Evolutionary conservation across 495 filamentous ascomycete species (phyloP).

Genomic region (Hypomontagnella monticulosa): DNA sequence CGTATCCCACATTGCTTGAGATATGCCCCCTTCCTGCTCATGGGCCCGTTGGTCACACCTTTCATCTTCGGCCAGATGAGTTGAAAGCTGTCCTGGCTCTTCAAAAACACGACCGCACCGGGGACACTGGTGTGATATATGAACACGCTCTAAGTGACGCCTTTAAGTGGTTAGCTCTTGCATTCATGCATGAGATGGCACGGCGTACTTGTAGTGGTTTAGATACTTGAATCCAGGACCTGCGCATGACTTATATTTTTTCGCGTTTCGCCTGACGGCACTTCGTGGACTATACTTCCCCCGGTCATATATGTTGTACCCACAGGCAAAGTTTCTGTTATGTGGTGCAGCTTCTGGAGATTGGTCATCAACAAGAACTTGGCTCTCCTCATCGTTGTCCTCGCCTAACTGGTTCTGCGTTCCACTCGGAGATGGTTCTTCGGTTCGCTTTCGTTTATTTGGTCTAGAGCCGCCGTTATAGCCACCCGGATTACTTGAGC

Average conservation of each 20-base stretch:
- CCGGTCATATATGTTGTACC: conserved; percentile 14
- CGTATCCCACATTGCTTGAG: conserved; percentile 5
- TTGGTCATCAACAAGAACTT: background rate
- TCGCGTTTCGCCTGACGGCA: background rate
- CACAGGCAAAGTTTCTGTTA: conserved; percentile 20
- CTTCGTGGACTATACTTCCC: conserved; percentile 8
- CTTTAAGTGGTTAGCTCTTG: conserved; percentile 8
- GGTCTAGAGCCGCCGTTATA: background rate
- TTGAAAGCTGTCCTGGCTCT: background rate
- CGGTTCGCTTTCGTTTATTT: background rate
- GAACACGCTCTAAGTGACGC: conserved; percentile 13
- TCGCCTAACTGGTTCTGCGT: background rate
- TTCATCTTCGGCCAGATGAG: conserved; percentile 12
- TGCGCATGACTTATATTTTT: conserved; percentile 15
- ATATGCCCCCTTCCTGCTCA: conserved; percentile 14
- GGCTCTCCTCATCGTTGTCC: conserved; percentile 8
- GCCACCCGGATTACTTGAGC: background rate
- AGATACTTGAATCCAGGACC: conserved; percentile 12
- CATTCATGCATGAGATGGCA: background rate
- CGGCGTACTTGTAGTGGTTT: conserved; percentile 30
- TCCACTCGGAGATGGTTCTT: background rate
- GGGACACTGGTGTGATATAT: conserved; percentile 16
- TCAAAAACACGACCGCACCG: conserved; percentile 3
- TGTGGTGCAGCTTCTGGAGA: background rate
- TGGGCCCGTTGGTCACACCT: conserved; percentile 3